Conservation (phyloP, 2,329 filamentous ascomycete species). For the Fusarium papillatum region DNA sequence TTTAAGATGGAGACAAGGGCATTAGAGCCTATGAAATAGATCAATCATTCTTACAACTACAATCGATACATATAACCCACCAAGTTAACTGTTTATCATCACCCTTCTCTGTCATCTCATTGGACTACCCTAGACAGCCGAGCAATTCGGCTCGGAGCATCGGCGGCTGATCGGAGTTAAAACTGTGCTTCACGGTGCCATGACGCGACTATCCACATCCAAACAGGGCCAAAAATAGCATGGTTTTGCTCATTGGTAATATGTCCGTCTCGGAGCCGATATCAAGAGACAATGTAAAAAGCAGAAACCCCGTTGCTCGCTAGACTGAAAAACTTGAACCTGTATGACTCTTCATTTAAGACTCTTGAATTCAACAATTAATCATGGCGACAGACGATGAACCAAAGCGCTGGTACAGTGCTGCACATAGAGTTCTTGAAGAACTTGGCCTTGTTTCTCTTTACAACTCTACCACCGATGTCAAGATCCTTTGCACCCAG, state of each 20-base stretch:
- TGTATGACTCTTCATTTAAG: not conserved
- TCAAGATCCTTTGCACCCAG: conserved; percentile 68
- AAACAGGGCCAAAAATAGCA: not conserved
- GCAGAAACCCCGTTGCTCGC: not conserved
- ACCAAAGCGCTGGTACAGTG: not conserved
- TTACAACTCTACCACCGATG: conserved; percentile 30
- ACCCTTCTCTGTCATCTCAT: not conserved
- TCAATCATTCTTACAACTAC: not conserved
- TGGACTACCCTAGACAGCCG: not conserved
- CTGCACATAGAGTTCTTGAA: conserved; percentile 12
- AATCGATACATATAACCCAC: not conserved
- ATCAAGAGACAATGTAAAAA: conserved; percentile 8
- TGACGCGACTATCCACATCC: not conserved
- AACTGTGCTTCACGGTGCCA: conserved; percentile 10
- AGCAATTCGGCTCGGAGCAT: conserved; percentile 7
- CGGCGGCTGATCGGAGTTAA: conserved; percentile 1
- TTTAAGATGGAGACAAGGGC: not conserved
- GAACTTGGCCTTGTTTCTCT: conserved; percentile 46
- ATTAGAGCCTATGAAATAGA: not conserved
- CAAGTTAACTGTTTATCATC: not conserved
- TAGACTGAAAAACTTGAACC: not conserved
- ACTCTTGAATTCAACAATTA: not conserved
- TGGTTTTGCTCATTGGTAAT: not conserved
- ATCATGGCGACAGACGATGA: conserved; percentile 5
- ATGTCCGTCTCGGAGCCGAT: conserved; percentile 19